Evolutionary conservation across 306 rosid species (phyloP).

Genomic region (Vigna trinervia): DNA sequence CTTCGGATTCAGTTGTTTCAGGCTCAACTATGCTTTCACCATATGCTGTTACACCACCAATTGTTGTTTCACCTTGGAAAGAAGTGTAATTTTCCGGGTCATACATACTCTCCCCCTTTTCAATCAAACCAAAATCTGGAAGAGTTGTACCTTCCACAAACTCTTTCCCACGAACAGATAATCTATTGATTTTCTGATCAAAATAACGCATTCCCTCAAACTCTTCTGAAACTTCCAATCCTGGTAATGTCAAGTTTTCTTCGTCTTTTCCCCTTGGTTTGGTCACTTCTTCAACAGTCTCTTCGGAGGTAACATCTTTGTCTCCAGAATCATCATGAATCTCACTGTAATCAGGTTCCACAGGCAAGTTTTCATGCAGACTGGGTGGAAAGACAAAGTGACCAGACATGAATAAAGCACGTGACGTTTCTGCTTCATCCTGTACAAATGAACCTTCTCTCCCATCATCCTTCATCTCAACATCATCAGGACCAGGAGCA

Average conservation of each 20-base stretch:
- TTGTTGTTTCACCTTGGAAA: constrained; percentile 60
- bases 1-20: constrained; percentile 61
- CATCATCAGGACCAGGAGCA: constrained; percentile 73
- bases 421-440: constrained; percentile 77
- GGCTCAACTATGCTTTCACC: constrained; percentile 54
- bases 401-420: constrained; percentile 80
- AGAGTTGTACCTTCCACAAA: constrained; percentile 71
- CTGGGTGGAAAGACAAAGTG: constrained; percentile 92
- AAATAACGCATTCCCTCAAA: constrained; percentile 63
- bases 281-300: constrained; percentile 52
- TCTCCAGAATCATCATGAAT: constrained; percentile 57
- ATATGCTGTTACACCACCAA: constrained; percentile 52
- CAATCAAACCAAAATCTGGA: constrained; percentile 60
- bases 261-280: constrained; percentile 70
- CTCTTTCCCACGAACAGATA: constrained; percentile 63
- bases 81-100: constrained; percentile 56
- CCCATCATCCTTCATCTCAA: constrained; percentile 60
- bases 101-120: constrained; percentile 61
- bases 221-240: constrained; percentile 65
- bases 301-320: constrained; percentile 54
- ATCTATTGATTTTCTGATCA: constrained; percentile 58
- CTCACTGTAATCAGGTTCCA: constrained; percentile 63
- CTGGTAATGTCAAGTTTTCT: constrained; percentile 58
- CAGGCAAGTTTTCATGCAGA: constrained; percentile 83
- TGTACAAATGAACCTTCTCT: constrained; percentile 44